Evolutionary conservation across 495 filamentous ascomycete species (phyloP).

Genomic region (Staphylotrichum longicolle): DNA sequence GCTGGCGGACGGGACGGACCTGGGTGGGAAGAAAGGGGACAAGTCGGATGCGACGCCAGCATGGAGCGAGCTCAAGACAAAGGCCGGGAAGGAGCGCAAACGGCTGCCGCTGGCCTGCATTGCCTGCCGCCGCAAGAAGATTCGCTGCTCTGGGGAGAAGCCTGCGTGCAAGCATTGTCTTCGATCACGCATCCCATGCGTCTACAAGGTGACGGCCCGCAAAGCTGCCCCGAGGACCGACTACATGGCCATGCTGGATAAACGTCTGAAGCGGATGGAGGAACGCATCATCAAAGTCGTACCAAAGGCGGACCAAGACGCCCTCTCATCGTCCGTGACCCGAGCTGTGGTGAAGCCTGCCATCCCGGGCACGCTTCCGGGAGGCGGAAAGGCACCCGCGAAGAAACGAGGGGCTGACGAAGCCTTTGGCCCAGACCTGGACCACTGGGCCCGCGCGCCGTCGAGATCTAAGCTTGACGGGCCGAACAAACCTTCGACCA

Average conservation of each 20-base stretch:
- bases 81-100: conserved; percentile 95
- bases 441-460: conserved; percentile 71
- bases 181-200: conserved; percentile 88
- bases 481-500: conserved; percentile 52
- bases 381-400: conserved; percentile 45
- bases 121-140: conserved; percentile 94
- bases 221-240: conserved; percentile 96
- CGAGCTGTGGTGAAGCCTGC: conserved; percentile 79
- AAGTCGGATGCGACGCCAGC: conserved; percentile 61
- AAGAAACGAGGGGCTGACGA: conserved; percentile 88
- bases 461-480: conserved; percentile 46
- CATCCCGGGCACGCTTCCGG: conserved; percentile 57
- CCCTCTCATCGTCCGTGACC: conserved; percentile 53
- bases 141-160: conserved; percentile 96
- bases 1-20: conserved; percentile 49
- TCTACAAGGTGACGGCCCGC: conserved; percentile 96
- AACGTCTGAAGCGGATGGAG: conserved; percentile 90
- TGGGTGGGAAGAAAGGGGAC: conserved; percentile 55
- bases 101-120: conserved; percentile 92
- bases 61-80: conserved; percentile 98
- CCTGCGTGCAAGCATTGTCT: conserved; percentile 96
- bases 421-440: conserved; percentile 79
- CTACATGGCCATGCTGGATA: conserved; percentile 99
- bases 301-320: conserved; percentile 73
- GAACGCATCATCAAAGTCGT: conserved; percentile 96